Evolutionary conservation across 75 land plant genomes (phyloP).

Genomic region (Cunninghamia lanceolata): DNA sequence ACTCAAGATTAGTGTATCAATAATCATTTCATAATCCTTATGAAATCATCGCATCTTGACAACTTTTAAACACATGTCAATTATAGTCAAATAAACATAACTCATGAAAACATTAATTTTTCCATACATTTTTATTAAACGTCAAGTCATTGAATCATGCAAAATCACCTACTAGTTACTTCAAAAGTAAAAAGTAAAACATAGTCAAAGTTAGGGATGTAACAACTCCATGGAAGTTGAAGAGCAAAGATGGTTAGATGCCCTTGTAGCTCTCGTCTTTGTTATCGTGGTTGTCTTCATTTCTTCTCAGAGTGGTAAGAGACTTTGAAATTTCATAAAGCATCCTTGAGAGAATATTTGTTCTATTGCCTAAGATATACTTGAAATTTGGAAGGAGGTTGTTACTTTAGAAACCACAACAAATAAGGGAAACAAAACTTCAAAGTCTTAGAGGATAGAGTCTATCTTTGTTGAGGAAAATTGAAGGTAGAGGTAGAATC

Average conservation of each 20-base stretch:
- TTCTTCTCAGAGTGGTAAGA: constrained; percentile 81
- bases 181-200: no score
- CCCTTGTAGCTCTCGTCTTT: constrained; percentile 41
- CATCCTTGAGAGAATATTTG: constrained; percentile 64
- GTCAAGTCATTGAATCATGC: no score
- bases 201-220: no score
- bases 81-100: no score
- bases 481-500: neutral
- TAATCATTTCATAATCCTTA: no score
- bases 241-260: constrained; percentile 69
- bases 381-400: constrained; percentile 76
- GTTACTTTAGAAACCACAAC: constrained; percentile 58
- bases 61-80: no score
- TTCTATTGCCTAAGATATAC: constrained; percentile 49
- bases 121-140: no score
- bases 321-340: constrained; percentile 66
- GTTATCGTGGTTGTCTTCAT: constrained; percentile 50
- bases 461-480: constrained; percentile 7
- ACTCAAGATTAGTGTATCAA: no score
- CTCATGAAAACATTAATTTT: no score
- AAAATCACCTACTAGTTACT: no score
- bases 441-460: neutral
- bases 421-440: constrained; percentile 26
- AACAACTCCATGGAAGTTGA: constrained; percentile 35
- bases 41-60: no score